These are phyloP conservation scores for Petunia axillaris DNA, from an alignment of 257 asterid species.

Conservation along the genomic window DNA sequence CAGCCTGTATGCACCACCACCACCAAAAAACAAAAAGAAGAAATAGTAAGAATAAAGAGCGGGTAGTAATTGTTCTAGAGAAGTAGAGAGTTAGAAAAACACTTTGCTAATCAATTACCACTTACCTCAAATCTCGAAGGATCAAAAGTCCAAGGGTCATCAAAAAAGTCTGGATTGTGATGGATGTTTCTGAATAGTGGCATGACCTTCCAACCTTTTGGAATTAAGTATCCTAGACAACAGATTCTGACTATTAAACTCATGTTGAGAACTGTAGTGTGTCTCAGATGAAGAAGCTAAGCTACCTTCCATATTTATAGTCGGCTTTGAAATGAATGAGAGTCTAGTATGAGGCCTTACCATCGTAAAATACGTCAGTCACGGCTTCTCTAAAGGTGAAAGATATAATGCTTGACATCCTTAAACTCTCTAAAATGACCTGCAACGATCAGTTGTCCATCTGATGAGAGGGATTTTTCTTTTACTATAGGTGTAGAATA, in stretches of 20 bases:
- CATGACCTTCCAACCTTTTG: constrained; percentile 98
- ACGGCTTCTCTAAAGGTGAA: constrained; percentile 95
- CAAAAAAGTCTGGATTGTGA: constrained; percentile 78
- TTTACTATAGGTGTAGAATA: not conserved
- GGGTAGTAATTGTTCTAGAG: constrained; percentile 25
- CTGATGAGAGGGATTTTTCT: constrained; percentile 3
- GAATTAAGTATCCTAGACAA: constrained; percentile 64
- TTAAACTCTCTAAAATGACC: constrained; percentile 84
- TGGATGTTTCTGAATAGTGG: constrained; percentile 92
- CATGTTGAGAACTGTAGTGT: too few species aligned
- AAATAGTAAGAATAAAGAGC: too few species aligned
- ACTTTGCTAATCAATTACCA: not conserved
- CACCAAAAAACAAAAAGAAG: constrained; percentile 25
- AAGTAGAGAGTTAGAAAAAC: constrained; percentile 17
- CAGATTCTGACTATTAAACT: too few species aligned
- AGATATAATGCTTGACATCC: constrained; percentile 91
- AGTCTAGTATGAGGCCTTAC: constrained; percentile 34
- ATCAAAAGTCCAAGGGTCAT: constrained; percentile 70
- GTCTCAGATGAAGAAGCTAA: too few species aligned
- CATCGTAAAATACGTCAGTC: constrained; percentile 79
- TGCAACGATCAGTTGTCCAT: constrained; percentile 27
- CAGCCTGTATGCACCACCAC: constrained; percentile 53
- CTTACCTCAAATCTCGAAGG: constrained; percentile 83
- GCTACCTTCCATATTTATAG: too few species aligned
- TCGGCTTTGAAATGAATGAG: not conserved